A percentile compares a stretch with the other conserved stretches of the same genome.
Evolutionary conservation across 2,329 filamentous ascomycete genomes (phyloP).

Genomic region (Verticillium zaregamsianum): DNA sequence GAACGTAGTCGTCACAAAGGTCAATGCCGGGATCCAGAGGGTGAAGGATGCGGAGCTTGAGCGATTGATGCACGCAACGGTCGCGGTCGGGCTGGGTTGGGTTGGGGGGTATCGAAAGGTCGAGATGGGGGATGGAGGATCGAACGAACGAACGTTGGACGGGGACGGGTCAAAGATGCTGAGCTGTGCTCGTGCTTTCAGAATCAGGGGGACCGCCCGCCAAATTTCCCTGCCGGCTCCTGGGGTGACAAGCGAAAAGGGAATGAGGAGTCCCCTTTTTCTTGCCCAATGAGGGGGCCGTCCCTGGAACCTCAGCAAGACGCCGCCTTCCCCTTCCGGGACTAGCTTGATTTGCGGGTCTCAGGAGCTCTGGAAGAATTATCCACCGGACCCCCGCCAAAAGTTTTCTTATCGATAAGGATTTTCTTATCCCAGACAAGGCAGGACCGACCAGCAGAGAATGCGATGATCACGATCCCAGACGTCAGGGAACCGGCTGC

Average conservation of each 20-base stretch:
- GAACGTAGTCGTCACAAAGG: constrained; percentile 1
- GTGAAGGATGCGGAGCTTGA: constrained; percentile 5
- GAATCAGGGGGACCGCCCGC: constrained; percentile 16
- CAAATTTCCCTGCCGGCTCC: constrained; percentile 14
- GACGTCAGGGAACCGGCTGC: constrained; percentile 23
- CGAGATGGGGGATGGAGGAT: constrained; percentile 4
- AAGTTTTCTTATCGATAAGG: constrained; percentile 32
- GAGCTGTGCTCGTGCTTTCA: constrained; percentile 16
- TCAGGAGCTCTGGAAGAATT: constrained; percentile 25
- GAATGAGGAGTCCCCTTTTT: constrained; percentile 14
- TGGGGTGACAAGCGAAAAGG: constrained; percentile 11
- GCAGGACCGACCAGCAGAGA: not conserved
- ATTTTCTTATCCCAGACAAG: constrained; percentile 1
- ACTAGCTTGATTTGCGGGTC: constrained; percentile 7
- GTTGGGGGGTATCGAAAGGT: not conserved
- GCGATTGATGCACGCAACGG: constrained; percentile 12
- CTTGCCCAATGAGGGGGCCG: constrained; percentile 8
- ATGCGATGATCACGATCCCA: constrained; percentile 1
- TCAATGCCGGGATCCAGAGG: constrained; percentile 7
- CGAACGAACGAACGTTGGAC: constrained; percentile 5
- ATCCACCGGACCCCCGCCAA: constrained; percentile 23
- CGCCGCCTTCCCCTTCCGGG: constrained; percentile 12
- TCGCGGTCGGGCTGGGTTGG: constrained; percentile 2
- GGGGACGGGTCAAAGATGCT: constrained; percentile 13
- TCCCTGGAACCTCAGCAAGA: not conserved